Conservation (phyloP, 2,329 filamentous ascomycete genomes). For the Hypoxylon sp. region DNA sequence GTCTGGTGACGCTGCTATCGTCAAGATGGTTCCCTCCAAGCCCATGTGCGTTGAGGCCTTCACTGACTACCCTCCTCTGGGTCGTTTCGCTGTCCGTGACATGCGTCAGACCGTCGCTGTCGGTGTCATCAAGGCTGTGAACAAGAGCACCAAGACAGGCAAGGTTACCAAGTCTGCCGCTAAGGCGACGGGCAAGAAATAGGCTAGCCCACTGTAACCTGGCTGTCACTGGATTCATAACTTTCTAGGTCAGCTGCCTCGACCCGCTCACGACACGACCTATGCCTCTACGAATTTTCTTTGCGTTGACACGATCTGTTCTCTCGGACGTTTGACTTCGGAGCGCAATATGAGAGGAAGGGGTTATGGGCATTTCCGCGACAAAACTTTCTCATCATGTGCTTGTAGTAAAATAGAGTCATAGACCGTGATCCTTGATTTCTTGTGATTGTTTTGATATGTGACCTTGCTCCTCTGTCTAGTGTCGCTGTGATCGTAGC, state of each 20-base stretch:
- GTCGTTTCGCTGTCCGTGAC: constrained; percentile 99
- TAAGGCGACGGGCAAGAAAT: constrained; percentile 82
- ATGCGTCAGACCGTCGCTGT: constrained; percentile 93
- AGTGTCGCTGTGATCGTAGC: background rate
- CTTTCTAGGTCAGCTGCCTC: constrained; percentile 24
- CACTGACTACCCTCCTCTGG: constrained; percentile 99
- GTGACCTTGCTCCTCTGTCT: background rate
- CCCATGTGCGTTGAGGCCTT: constrained; percentile 99
- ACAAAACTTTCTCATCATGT: constrained; percentile 60
- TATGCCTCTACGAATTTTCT: constrained; percentile 50
- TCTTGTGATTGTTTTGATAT: constrained; percentile 22
- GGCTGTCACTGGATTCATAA: constrained; percentile 21
- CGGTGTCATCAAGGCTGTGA: constrained; percentile 93
- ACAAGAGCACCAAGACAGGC: constrained; percentile 70
- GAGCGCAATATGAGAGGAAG: constrained; percentile 60
- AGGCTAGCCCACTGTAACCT: constrained; percentile 56
- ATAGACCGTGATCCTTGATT: constrained; percentile 44
- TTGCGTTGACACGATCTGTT: constrained; percentile 57
- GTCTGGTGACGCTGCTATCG: constrained; percentile 99
- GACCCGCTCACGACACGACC: constrained; percentile 44
- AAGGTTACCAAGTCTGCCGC: constrained; percentile 81
- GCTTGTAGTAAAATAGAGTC: constrained; percentile 63
- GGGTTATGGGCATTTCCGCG: constrained; percentile 54
- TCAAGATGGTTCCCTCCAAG: constrained; percentile 99
- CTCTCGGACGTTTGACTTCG: constrained; percentile 56